Percentiles rank a stretch among this genome's conserved stretches.
Evolutionary conservation across 768 basidiomycete genomes (phyloP).

Genomic region (Lactifluus subvellereus): DNA sequence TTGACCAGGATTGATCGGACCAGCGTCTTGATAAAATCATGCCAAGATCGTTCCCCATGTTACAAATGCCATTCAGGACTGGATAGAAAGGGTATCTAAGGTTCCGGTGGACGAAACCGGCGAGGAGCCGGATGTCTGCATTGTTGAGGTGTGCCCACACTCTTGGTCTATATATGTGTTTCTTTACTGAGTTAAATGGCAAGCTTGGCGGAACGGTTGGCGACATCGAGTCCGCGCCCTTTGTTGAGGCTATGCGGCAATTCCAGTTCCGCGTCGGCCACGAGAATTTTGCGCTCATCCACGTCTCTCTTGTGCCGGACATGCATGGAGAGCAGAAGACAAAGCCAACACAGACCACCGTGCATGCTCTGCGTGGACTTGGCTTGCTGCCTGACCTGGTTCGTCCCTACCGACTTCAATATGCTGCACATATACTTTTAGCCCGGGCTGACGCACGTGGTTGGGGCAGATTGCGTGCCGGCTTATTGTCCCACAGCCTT

Average conservation of each 20-base stretch:
- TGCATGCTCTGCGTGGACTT: slow-evolving; percentile 86
- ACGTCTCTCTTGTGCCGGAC: slow-evolving; percentile 96
- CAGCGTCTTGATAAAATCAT: not conserved
- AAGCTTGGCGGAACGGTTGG: slow-evolving; percentile 97
- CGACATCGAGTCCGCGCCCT: slow-evolving; percentile 97
- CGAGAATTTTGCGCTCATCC: slow-evolving; percentile 94
- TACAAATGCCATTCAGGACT: slow-evolving; percentile 96
- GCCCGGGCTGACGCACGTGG: not conserved
- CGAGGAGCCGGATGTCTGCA: slow-evolving; percentile 92
- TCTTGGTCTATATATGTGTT: not conserved
- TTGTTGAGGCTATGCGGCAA: slow-evolving; percentile 98
- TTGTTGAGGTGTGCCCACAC: slow-evolving; percentile 69
- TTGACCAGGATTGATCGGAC: not conserved
- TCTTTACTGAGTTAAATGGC: not conserved
- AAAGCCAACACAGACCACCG: slow-evolving; percentile 96
- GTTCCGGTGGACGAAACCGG: slow-evolving; percentile 93
- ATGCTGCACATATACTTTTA: not conserved
- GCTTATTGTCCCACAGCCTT: slow-evolving; percentile 67
- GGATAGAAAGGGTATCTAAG: slow-evolving; percentile 93
- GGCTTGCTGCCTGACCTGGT: slow-evolving; percentile 92
- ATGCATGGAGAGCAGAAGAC: slow-evolving; percentile 99
- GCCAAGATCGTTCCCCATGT: slow-evolving; percentile 88
- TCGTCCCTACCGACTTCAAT: slow-evolving; percentile 28
- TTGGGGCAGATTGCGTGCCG: slow-evolving; percentile 82
- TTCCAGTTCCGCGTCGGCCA: slow-evolving; percentile 98